phyloP scores from a whole-genome alignment of 495 filamentous ascomycete species.

The Penicillium riverlandense region DNA sequence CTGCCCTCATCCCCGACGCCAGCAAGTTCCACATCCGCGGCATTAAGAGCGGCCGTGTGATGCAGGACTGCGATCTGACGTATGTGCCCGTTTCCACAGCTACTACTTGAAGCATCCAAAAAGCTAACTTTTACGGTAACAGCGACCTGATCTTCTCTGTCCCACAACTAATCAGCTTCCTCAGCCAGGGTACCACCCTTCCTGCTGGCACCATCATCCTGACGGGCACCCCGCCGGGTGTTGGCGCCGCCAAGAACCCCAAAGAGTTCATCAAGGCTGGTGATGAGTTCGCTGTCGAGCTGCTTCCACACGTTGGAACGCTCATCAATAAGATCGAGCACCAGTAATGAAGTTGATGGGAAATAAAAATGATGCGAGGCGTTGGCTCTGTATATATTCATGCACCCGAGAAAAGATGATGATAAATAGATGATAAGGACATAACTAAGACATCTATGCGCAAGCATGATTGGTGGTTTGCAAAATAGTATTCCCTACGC shows the following conservation, averaged over 20 bases:
- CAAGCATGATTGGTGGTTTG: no score
- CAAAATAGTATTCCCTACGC: no score
- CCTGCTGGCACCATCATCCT: slow-evolving; percentile 76
- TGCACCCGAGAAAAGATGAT: no score
- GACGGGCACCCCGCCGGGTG: slow-evolving; percentile 64
- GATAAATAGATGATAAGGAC: no score
- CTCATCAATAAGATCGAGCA: slow-evolving; percentile 34
- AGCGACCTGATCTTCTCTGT: slow-evolving; percentile 75
- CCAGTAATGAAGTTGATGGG: slow-evolving; percentile 5
- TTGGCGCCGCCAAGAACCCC: slow-evolving; percentile 47
- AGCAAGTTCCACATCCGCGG: slow-evolving; percentile 57
- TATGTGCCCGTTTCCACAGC: slow-evolving; percentile 15
- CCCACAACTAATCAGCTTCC: slow-evolving; percentile 62
- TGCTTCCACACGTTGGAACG: slow-evolving; percentile 37
- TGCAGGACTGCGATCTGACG: slow-evolving; percentile 57
- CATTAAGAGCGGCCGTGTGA: slow-evolving; percentile 58
- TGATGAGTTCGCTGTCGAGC: slow-evolving; percentile 53
- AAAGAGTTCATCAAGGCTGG: slow-evolving; percentile 50
- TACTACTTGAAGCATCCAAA: not conserved
- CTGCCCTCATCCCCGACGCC: slow-evolving; percentile 52
- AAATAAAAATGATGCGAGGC: not conserved
- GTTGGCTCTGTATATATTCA: no score
- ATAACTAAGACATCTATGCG: no score
- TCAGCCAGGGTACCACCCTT: slow-evolving; percentile 71
- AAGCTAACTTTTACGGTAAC: not conserved